phyloP scores from a whole-genome alignment of 768 basidiomycete genomes.

The Panaeolus papilionaceus region DNA sequence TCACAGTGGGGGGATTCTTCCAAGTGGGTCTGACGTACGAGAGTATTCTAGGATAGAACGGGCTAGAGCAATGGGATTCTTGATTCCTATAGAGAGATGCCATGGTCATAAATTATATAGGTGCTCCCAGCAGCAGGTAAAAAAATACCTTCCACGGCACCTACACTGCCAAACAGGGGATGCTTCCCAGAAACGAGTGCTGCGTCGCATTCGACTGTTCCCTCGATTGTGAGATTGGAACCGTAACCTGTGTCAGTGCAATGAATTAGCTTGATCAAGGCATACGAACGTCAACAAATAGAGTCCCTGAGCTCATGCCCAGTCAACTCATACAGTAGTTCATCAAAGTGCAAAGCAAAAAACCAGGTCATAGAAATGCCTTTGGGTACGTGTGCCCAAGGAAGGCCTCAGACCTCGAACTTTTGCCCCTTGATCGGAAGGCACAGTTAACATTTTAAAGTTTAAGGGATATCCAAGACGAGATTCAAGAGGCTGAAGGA shows the following conservation, averaged over 20 bases:
- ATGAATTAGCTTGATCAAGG: neutral
- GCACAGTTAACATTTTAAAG: slow-evolving; percentile 12
- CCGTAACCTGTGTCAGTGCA: slow-evolving; percentile 60
- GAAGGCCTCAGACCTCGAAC: neutral
- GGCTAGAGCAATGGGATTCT: slow-evolving; percentile 73
- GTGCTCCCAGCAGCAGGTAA: neutral
- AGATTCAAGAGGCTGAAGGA: neutral
- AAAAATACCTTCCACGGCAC: slow-evolving; percentile 67
- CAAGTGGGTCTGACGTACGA: slow-evolving; percentile 51
- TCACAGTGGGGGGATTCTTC: slow-evolving; percentile 75
- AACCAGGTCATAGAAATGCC: neutral
- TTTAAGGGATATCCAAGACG: neutral
- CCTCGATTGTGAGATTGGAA: slow-evolving; percentile 78
- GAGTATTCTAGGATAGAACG: slow-evolving; percentile 61
- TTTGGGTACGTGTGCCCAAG: neutral
- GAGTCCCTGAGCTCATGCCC: neutral
- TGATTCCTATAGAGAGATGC: slow-evolving; percentile 52
- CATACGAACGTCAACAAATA: neutral
- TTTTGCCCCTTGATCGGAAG: slow-evolving; percentile 36
- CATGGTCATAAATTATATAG: neutral
- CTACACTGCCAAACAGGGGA: slow-evolving; percentile 67
- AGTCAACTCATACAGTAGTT: neutral
- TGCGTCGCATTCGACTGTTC: slow-evolving; percentile 84
- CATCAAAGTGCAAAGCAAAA: neutral
- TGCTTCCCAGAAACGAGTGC: slow-evolving; percentile 62